Evolutionary conservation across 345 rosid genomes (phyloP).

Genomic region (Rhodomyrtus tomentosa): DNA sequence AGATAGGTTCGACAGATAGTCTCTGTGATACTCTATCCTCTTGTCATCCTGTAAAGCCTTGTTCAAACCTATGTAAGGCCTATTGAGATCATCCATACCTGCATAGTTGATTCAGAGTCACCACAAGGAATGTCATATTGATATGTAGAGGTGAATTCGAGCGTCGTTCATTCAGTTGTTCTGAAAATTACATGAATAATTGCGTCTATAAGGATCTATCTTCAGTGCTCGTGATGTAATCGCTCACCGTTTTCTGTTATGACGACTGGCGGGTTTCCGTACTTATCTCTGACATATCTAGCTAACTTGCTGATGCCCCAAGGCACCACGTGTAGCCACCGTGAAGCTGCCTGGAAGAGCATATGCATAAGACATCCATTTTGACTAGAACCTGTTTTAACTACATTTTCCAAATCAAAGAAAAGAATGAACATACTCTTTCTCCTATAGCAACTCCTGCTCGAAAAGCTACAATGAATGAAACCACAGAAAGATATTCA

Average conservation of each 20-base stretch:
- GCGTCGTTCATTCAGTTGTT: not conserved
- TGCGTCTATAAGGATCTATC: not conserved
- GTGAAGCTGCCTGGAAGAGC: constrained; percentile 72
- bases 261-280: constrained; percentile 61
- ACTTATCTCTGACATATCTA: constrained; percentile 51
- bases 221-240: not conserved
- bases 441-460: constrained; percentile 72
- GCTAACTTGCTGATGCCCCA: constrained; percentile 71
- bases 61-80: constrained; percentile 31
- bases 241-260: constrained; percentile 73
- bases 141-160: not conserved
- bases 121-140: not conserved
- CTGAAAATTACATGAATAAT: not conserved
- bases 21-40: constrained; percentile 73
- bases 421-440: constrained; percentile 36
- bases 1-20: constrained; percentile 77
- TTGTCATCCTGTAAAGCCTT: constrained; percentile 68
- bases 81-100: constrained; percentile 85
- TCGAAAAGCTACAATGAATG: constrained; percentile 42
- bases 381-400: not conserved
- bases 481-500: not conserved
- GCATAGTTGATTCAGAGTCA: constrained; percentile 3
- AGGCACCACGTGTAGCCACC: constrained; percentile 82
- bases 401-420: not conserved
- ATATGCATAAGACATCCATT: not conserved